Evolutionary conservation across 371 early-diverging fungal genomes (phyloP), one percentile per base, ranked within the genome.

Genomic region (Thermomucor indicae-seudaticae): DNA sequence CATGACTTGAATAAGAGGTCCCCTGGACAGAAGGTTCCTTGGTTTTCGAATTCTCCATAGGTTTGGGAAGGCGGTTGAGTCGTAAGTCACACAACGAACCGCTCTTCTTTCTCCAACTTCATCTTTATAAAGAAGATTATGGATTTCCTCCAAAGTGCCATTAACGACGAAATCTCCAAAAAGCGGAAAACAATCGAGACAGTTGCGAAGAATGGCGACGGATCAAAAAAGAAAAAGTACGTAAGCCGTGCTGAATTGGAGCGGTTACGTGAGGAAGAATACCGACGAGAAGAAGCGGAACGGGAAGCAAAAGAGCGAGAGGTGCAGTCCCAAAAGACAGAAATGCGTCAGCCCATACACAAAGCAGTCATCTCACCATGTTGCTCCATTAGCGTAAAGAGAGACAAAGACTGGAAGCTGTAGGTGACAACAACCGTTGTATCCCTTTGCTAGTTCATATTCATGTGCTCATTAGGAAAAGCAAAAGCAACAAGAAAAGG

Each of bases 241-340:
- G 60, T 90, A 20, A 86, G 83, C 49, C 75, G 87, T 35, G 83
- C 83, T 17, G 92, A 93, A 65, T 55, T 91, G 19, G 91, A 92
- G 51, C 73, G 79, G 43, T 57, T 79, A 28, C 72, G 86, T 28
- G 81, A 87, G 58, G 73, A 84, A 51, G 81, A 84, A 55, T 86
- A 86, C 58, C 60, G 62, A 41, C 46, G 53, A 28, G 5, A 75
- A 78, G 83, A 88, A 53, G 66, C 72, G 55, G 76, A 79, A 47
- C 78, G 83, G 53, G 57, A 79, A 56, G 76, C 52, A 5, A 73
- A 69, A 47, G 72, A 72, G 56, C 43, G 54, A 54, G 60, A 71
- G 62, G 67, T 62, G 49, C n/a, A n/a, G n/a, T n/a, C n/a, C n/a
- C n/a, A n/a, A n/a, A n/a, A n/a, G n/a, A n/a, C n/a, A n/a, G n/a